phyloP scores from a whole-genome alignment of 805 yeast species.

The Starmerella apis region DNA sequence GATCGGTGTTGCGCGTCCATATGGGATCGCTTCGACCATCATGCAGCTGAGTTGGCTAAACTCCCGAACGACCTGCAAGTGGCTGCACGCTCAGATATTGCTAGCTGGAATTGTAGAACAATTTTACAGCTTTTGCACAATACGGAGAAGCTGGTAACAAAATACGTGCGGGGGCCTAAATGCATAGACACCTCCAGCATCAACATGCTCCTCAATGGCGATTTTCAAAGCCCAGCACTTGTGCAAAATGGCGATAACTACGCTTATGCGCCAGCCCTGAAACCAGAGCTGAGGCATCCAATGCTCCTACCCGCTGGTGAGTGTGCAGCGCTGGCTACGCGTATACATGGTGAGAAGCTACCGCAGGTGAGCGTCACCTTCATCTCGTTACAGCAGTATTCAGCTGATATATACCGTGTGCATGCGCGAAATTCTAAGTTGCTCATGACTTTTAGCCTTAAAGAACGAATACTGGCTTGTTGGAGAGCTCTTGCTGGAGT shows the following conservation, averaged over 20 bases:
- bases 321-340: neutral
- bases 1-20: neutral
- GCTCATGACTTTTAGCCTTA: constrained; percentile 13
- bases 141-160: neutral
- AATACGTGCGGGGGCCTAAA: neutral
- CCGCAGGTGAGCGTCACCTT: neutral
- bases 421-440: neutral
- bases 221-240: neutral
- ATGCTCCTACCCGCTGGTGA: neutral
- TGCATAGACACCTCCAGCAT: neutral
- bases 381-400: neutral
- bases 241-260: neutral
- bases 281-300: neutral
- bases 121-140: constrained; percentile 2
- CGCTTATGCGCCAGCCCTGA: neutral
- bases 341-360: neutral
- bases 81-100: neutral
- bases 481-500: constrained; percentile 19
- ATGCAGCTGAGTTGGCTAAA: neutral
- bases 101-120: neutral
- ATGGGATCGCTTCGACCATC: neutral
- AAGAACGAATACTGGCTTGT: constrained; percentile 1
- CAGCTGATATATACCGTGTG: neutral
- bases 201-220: neutral
- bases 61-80: neutral